Conservation (phyloP, 192 early-diverging fungal species). For the Coemansia sp. region DNA sequence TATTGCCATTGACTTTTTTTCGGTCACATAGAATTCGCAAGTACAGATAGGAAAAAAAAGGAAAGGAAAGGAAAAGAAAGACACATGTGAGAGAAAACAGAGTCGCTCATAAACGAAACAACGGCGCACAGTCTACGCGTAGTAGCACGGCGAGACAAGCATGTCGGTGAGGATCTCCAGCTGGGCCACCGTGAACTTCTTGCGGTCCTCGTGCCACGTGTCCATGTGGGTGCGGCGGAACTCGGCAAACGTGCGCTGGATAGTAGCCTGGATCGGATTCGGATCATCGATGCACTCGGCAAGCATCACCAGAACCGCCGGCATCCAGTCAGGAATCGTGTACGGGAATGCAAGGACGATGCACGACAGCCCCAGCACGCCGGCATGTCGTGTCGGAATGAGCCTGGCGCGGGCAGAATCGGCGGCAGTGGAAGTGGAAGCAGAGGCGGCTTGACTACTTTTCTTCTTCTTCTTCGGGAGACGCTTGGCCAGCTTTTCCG, state of each 20-base stretch:
- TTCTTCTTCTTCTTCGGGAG: constrained; percentile 36
- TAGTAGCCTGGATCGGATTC: constrained; percentile 80
- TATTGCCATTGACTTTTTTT: too few relatives aligned
- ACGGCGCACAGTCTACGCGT: constrained; percentile 56
- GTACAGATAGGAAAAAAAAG: neutral
- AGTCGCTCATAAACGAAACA: too few relatives aligned
- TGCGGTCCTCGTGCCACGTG: constrained; percentile 88
- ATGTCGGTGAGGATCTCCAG: constrained; percentile 81
- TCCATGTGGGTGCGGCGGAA: constrained; percentile 95
- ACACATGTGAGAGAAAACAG: neutral
- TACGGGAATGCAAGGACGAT: constrained; percentile 92
- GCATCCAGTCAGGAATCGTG: constrained; percentile 90
- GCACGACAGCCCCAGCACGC: constrained; percentile 86
- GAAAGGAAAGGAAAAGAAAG: neutral
- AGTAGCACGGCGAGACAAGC: constrained; percentile 84
- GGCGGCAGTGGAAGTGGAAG: too few relatives aligned
- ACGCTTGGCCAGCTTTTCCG: constrained; percentile 26
- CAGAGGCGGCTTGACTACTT: constrained; percentile 17
- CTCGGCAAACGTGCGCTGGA: constrained; percentile 86
- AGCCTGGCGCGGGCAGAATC: constrained; percentile 16
- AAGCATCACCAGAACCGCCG: constrained; percentile 75
- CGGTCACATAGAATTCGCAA: neutral
- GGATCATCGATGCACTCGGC: constrained; percentile 80
- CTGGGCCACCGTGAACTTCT: constrained; percentile 74
- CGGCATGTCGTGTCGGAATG: constrained; percentile 77